Evolutionary conservation across 176 grass and related monocot genomes (phyloP), one percentile per base, ranked within the genome.

Genomic region (Dactylis glomerata): DNA sequence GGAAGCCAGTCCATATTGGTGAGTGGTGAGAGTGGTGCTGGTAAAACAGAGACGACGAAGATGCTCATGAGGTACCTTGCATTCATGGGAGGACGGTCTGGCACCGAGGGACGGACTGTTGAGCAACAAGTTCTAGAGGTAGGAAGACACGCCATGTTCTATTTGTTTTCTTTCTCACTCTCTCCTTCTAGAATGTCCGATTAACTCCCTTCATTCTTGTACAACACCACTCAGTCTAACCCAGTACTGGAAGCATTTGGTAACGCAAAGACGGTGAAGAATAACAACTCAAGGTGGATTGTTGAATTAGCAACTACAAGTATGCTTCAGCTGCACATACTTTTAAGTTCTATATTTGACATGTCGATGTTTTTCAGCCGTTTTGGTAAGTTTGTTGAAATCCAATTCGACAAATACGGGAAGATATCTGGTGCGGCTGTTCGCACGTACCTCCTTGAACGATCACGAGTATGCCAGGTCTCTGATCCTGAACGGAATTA

Each of bases 61-160:
- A 98, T 98, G 95, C 88, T 98, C 49, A 98, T 98, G 95, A 91
- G 95, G 73, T 98, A 98, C 65, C 89, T 98, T 28, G 95, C 95
- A 5, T 98, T 95, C 89, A 98, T 98, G 92, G 95, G 95, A 10
- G 95, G 95, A 68, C 77, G 92, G 86, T 95, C 95, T 3, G 91
- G 92, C 45, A 91, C 87, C 0, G 95, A 98, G 76, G 95, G 92
- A 6, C 86, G 95, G 42, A 98, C 95, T 3, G 92, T 98, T 45
- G 95, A 98, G 81, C 92, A 98, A 36, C 95, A 98, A 82, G 95
- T 98, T 65, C 64, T 98, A 49, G 92, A 98, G 95, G 95, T 98
- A 82, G 51, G 70, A 82, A 36, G 12, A 17, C 47, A 49, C 3
- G 5, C 0, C 9, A 49, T 0, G 62, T 78, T 33, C 13, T 14